A percentile compares a stretch with the other conserved stretches of the same genome.
Evolutionary conservation across 164 flowering plant species (phyloP).

Genomic region (Nymphaea colorata): DNA sequence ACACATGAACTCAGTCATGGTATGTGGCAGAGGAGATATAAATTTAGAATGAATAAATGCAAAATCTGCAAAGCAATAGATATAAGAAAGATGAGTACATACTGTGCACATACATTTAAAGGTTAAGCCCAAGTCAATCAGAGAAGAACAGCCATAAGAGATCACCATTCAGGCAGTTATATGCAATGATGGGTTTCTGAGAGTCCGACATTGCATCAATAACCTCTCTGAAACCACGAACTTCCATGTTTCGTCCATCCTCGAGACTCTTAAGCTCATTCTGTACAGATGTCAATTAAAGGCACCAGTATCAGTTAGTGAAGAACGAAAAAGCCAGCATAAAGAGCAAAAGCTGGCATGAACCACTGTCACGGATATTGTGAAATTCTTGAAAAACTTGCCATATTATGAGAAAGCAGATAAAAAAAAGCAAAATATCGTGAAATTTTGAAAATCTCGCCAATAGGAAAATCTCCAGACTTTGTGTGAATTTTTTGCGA

Average conservation of each 20-base stretch:
- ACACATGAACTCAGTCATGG: conserved; percentile 41
- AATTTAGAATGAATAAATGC: conserved; percentile 71
- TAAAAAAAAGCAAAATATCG: too few species aligned
- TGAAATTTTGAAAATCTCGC: too few species aligned
- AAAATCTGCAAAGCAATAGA: conserved; percentile 44
- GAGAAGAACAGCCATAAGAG: not conserved
- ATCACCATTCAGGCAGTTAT: conserved; percentile 69
- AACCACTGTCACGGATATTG: too few species aligned
- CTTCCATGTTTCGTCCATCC: conserved; percentile 38
- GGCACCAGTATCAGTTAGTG: not conserved
- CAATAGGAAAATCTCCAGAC: too few species aligned
- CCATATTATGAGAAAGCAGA: too few species aligned
- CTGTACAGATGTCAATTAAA: conserved; percentile 16
- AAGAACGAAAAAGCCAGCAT: not conserved
- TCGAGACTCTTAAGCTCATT: conserved; percentile 49
- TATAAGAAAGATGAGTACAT: not conserved
- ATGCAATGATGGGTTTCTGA: conserved; percentile 63
- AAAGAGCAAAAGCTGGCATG: too few species aligned
- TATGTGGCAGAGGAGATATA: conserved; percentile 55
- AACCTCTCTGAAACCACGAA: conserved; percentile 86
- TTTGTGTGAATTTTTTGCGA: too few species aligned
- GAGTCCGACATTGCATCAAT: conserved; percentile 79
- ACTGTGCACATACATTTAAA: not conserved
- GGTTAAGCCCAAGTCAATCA: not conserved
- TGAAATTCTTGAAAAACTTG: too few species aligned